phyloP scores from a whole-genome alignment of 2,329 filamentous ascomycete species.

The Aureobasidium subglaciale region DNA sequence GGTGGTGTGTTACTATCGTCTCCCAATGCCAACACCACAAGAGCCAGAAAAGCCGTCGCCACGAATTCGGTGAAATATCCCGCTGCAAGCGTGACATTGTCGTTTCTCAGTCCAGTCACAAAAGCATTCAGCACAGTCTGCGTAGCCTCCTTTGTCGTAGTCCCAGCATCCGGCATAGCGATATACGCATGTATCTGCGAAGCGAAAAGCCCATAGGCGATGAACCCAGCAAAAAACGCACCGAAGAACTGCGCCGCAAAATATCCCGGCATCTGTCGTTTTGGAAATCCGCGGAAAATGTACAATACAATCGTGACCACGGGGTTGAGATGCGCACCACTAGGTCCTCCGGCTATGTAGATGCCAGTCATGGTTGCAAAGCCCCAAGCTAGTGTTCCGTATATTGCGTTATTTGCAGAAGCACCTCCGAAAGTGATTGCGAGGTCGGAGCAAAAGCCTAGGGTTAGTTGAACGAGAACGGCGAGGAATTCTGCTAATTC shows the following conservation, averaged over 20 bases:
- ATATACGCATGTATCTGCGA: constrained; percentile 31
- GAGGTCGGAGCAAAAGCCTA: constrained; percentile 8
- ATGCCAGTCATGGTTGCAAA: constrained; percentile 44
- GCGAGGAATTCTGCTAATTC: constrained; percentile 11
- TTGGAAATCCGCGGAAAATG: constrained; percentile 46
- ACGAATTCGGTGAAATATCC: constrained; percentile 46
- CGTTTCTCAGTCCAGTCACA: constrained; percentile 19
- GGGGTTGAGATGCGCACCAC: constrained; percentile 43
- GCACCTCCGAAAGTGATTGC: neutral
- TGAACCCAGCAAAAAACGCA: constrained; percentile 43
- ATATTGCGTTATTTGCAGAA: constrained; percentile 21
- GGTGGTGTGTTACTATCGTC: constrained; percentile 28
- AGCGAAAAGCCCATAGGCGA: constrained; percentile 40
- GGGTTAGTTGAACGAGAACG: constrained; percentile 7
- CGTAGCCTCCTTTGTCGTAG: constrained; percentile 35
- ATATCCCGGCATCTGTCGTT: constrained; percentile 45
- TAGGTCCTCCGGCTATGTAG: constrained; percentile 32
- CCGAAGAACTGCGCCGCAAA: constrained; percentile 47
- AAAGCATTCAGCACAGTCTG: constrained; percentile 29
- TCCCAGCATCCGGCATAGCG: constrained; percentile 25
- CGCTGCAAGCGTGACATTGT: constrained; percentile 26
- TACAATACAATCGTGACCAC: constrained; percentile 37
- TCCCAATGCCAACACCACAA: constrained; percentile 34
- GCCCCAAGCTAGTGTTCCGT: constrained; percentile 38
- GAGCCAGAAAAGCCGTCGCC: constrained; percentile 35